Evolutionary conservation across 2,329 filamentous ascomycete species (phyloP).

Genomic region (Incumbomyces delicatus): DNA sequence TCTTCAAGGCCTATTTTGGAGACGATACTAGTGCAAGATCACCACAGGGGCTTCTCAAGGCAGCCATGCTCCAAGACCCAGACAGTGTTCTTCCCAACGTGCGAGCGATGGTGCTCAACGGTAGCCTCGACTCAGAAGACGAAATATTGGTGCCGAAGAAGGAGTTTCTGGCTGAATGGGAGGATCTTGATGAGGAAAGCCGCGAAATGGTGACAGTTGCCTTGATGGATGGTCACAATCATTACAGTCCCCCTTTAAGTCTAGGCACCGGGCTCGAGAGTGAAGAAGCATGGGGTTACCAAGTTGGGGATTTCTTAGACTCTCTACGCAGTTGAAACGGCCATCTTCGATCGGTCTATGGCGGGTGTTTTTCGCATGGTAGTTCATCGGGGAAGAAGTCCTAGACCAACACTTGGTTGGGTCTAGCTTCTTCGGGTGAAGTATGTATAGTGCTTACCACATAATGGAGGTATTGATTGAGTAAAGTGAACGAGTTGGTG

Average conservation of each 20-base stretch:
- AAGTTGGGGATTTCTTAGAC: conserved; percentile 6
- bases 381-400: no score
- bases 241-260: conserved; percentile 6
- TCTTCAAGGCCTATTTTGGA: conserved; percentile 11
- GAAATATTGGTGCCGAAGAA: conserved; percentile 10
- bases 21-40: neutral
- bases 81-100: conserved; percentile 5
- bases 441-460: no score
- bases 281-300: conserved; percentile 4
- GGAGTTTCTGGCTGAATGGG: conserved; percentile 13
- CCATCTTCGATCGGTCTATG: no score
- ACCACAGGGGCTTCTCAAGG: conserved; percentile 11
- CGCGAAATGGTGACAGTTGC: neutral
- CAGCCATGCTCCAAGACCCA: conserved; percentile 1
- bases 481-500: no score
- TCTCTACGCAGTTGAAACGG: neutral
- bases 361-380: no score
- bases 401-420: no score
- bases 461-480: no score
- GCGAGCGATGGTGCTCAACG: conserved; percentile 7
- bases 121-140: conserved; percentile 11
- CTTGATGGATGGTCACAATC: conserved; percentile 10
- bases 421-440: no score
- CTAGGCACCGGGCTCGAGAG: conserved; percentile 6
- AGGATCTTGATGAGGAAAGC: neutral